Base-by-base conservation (phyloP, 768 basidiomycete genomes). In the Multifurca ochricompacta region DNA sequence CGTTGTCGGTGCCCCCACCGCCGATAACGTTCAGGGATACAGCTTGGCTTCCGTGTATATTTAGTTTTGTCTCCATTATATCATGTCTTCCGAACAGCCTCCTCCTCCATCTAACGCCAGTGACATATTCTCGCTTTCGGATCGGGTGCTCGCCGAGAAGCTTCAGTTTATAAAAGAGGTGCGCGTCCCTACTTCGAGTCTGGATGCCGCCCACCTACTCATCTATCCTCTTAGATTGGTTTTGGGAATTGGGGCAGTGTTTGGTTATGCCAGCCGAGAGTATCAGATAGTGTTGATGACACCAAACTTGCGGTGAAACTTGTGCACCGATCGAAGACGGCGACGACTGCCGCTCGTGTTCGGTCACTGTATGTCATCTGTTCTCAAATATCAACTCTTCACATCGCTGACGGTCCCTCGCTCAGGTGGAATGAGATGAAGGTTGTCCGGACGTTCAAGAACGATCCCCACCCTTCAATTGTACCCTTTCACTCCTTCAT, bases 381-480 rank as follows among this genome's bases (percentile, higher is more conserved):
- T 39, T 51, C 45, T 10, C 21, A 8, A 40, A 28, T 28, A 9
- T 41, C 19, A n/a, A n/a, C n/a, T 42, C n/a, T 4, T 19, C 52
- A 47, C 32, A 7, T 13, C 47, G 51, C 35, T 40, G 42, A 49
- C 4, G 14, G 40, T 31, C 11, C n/a, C 13, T 27, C 30, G 23
- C 27, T 34, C 59, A 91, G 89, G 72, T 92, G 93, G 93, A 94
- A 93, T 65, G 93, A 97, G 74, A 94, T 94, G 92, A 95, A 95
- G 77, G 87, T 94, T 63, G 83, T 97, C 55, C 78, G 88, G 62
- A 74, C 82, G 10, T 82, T 97, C 68, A 87, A 87, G 71, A 71
- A 81, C 41, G 85, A 91, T 63, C 82, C 85, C 8, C 95, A 97
- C 66, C 93, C 92, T 0, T 88, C 89, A 57, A 86, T 98, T 69